Base-by-base conservation (phyloP, 768 basidiomycete species). In the Suillus paluster region DNA sequence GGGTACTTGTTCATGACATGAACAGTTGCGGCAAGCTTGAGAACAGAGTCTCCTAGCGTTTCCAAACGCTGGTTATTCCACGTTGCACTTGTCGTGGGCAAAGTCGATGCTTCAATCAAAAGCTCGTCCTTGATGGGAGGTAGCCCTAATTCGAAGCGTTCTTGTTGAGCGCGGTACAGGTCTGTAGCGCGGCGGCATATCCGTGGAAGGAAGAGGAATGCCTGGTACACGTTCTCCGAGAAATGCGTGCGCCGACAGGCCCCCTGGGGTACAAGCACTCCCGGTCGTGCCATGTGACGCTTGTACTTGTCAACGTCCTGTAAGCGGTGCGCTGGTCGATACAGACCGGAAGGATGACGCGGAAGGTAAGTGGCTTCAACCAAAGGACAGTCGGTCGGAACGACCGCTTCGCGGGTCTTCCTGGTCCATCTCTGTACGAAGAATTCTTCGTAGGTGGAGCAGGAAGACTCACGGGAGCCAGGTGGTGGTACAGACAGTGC, bases 11-110 rank as follows among this genome's bases (percentile, higher is more conserved):
- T 92, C 76, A 89, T 88, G 5, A 92, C 76, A 69, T 94, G 85
- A 3, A 94, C 86, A 23, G 89, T 90, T 4, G 87, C 86, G 54
- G 87, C 84, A 27, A 95, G 74, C 68, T 94, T 89, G 46, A 94
- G 79, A 1, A 94, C 91, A 0, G 89, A 85, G 69, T 97, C 95
- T 10, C 95, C 95, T 8, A 96, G 78, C 0, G 93, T 95, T 72
- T 97, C 95, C 59, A 96, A 72, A 1, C 92, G 86, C 68, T 97
- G 92, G 64, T 95, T 96, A 73, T 83, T 92, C 76, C 85, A 93
- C 10, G 83, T 82, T 8, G 85, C 81, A 38, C 69, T 70, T 7
- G 89, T 82, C 39, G 81, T 80, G 1, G 94, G 95, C 12, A 94
- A 77, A 1, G 92, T 94, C 25, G 92, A 81, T 6, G 91, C 92